A percentile compares a stretch with the other conserved stretches of the same genome.
Evolutionary conservation across 2,329 filamentous ascomycete species (phyloP).

Genomic region (Chalaropsis thielavioides): DNA sequence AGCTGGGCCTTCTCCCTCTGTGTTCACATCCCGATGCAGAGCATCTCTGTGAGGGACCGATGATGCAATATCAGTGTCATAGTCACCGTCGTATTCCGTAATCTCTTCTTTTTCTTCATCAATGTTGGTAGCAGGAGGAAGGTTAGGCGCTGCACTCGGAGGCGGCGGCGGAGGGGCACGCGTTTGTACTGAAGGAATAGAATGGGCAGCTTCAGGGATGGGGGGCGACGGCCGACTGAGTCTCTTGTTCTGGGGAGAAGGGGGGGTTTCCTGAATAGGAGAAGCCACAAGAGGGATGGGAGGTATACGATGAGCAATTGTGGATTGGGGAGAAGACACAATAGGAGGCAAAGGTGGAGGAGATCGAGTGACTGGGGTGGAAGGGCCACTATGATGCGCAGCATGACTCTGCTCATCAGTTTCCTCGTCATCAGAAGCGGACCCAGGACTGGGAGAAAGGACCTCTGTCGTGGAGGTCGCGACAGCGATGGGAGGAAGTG

Average conservation of each 20-base stretch:
- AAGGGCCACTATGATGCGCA: constrained; percentile 22
- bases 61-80: constrained; percentile 94
- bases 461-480: constrained; percentile 37
- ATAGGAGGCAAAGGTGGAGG: constrained; percentile 31
- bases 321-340: constrained; percentile 17
- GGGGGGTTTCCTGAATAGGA: constrained; percentile 30
- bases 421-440: constrained; percentile 79
- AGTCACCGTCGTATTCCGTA: constrained; percentile 93
- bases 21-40: constrained; percentile 41
- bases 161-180: constrained; percentile 54
- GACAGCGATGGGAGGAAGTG: constrained; percentile 37
- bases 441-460: constrained; percentile 59
- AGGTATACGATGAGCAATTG: constrained; percentile 22
- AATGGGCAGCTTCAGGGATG: constrained; percentile 42
- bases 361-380: constrained; percentile 25
- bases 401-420: constrained; percentile 34
- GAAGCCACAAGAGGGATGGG: constrained; percentile 25
- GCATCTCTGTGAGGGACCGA: constrained; percentile 89
- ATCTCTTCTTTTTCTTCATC: constrained; percentile 60
- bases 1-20: constrained; percentile 43
- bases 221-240: constrained; percentile 44
- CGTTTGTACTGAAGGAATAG: constrained; percentile 34
- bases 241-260: constrained; percentile 35
- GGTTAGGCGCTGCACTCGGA: constrained; percentile 30
- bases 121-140: constrained; percentile 28